A percentile compares a stretch with the other conserved stretches of the same genome.
phyloP scores from a whole-genome alignment of 257 asterid genomes.

The Eucommia ulmoides region DNA sequence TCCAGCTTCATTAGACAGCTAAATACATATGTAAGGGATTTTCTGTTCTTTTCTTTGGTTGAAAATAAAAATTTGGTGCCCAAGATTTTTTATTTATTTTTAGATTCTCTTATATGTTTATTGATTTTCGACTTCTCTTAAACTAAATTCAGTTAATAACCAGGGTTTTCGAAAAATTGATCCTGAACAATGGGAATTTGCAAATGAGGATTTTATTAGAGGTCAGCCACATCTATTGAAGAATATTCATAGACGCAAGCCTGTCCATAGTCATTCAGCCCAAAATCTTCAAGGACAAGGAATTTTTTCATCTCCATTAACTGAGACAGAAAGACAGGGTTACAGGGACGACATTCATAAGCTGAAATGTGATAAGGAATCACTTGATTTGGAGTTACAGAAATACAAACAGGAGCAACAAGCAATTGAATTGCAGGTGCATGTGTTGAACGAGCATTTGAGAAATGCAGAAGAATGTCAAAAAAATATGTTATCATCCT shows the following conservation, averaged over 20 bases:
- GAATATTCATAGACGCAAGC: slow-evolving; percentile 82
- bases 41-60: neutral
- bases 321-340: slow-evolving; percentile 54
- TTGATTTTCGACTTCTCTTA: no score
- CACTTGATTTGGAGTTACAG: slow-evolving; percentile 37
- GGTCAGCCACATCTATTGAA: slow-evolving; percentile 65
- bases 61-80: no score
- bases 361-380: slow-evolving; percentile 45
- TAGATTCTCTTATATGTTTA: no score
- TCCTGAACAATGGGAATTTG: slow-evolving; percentile 92
- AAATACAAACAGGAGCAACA: slow-evolving; percentile 42
- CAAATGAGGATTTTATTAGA: slow-evolving; percentile 67
- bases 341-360: slow-evolving; percentile 52
- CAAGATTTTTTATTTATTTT: no score
- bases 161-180: slow-evolving; percentile 90
- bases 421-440: slow-evolving; percentile 31
- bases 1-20: no score
- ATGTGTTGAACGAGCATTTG: slow-evolving; percentile 29
- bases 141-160: no score
- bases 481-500: slow-evolving; percentile 36
- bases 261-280: slow-evolving; percentile 84
- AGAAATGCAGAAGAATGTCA: slow-evolving; percentile 36
- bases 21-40: slow-evolving; percentile 72
- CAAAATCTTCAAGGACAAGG: slow-evolving; percentile 18
- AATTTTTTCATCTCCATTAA: slow-evolving; percentile 28